Percentiles rank a stretch among this genome's conserved stretches.
phyloP scores from a whole-genome alignment of 352 stramenopile species.

The Sclerospora graminicola region DNA sequence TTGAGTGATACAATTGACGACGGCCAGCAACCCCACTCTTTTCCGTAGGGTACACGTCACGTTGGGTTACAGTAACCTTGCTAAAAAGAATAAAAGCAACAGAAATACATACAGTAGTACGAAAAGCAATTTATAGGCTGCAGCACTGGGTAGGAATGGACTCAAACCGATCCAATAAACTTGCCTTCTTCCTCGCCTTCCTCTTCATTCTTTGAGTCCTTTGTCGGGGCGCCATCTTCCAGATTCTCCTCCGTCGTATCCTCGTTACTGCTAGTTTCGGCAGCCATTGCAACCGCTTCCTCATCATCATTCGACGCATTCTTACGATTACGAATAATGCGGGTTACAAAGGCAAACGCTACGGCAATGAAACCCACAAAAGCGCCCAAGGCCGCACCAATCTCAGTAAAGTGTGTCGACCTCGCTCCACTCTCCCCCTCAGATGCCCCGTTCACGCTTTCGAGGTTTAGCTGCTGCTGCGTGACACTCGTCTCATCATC shows the following conservation, averaged over 20 bases:
- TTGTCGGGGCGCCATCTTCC: conserved; percentile 19
- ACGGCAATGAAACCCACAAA: conserved; percentile 24
- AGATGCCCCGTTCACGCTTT: conserved; percentile 13
- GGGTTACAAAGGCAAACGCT: conserved; percentile 20
- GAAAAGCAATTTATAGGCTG: too few relatives aligned
- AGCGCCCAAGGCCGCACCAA: conserved; percentile 13
- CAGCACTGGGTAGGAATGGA: background rate
- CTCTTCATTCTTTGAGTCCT: conserved; percentile 16
- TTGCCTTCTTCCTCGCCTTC: conserved; percentile 34
- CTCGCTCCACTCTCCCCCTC: conserved; percentile 10
- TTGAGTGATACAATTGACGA: too few relatives aligned
- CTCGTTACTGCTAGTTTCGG: conserved; percentile 22
- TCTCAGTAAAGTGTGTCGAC: conserved; percentile 15
- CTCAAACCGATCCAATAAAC: conserved; percentile 45
- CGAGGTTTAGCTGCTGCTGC: conserved; percentile 18
- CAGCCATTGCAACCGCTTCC: conserved; percentile 25
- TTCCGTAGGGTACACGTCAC: too few relatives aligned
- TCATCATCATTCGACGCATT: conserved; percentile 26
- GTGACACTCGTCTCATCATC: conserved; percentile 12
- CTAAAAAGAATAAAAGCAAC: too few relatives aligned
- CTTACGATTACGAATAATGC: conserved; percentile 13
- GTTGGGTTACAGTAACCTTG: too few relatives aligned
- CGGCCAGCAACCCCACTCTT: too few relatives aligned
- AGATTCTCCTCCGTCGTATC: conserved; percentile 22
- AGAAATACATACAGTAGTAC: too few relatives aligned